Conservation (phyloP, 73 alveolate species). For the Blepharisma stoltei region DNA sequence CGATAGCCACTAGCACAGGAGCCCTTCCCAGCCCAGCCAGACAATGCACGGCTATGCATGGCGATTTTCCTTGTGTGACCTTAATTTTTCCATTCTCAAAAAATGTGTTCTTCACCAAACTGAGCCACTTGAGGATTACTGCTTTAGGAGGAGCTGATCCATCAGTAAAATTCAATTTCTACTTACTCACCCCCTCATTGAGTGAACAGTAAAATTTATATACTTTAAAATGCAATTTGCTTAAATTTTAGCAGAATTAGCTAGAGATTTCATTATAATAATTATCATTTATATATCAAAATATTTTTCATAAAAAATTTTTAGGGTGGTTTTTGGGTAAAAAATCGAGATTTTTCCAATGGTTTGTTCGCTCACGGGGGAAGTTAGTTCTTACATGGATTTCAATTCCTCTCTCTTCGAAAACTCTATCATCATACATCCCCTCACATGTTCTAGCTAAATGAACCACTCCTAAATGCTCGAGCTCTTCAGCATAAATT, state of each 20-base stretch:
- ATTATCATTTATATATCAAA: too few relatives aligned
- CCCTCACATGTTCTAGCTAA: slow-evolving; percentile 30
- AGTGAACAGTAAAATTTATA: too few relatives aligned
- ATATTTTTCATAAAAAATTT: too few relatives aligned
- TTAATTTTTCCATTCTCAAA: slow-evolving; percentile 20
- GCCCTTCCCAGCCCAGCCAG: slow-evolving; percentile 69
- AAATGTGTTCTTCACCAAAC: slow-evolving; percentile 35
- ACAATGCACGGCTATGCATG: slow-evolving; percentile 56
- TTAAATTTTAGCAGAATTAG: too few relatives aligned
- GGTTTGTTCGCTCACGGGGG: too few relatives aligned
- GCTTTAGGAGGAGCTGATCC: slow-evolving; percentile 55
- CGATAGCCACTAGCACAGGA: slow-evolving; percentile 58
- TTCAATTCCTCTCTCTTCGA: not conserved
- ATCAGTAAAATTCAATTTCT: slow-evolving; percentile 50
- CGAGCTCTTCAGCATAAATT: not conserved
- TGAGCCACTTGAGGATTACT: slow-evolving; percentile 36
- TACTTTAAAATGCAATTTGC: too few relatives aligned
- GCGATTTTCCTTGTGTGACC: not conserved
- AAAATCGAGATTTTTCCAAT: too few relatives aligned
- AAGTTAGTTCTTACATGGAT: slow-evolving; percentile 15
- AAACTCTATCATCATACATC: not conserved
- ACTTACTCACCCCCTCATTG: not conserved
- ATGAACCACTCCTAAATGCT: not conserved
- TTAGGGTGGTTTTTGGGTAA: too few relatives aligned
- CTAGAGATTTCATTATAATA: too few relatives aligned